A percentile compares a stretch with the other conserved stretches of the same genome.
phyloP scores from a whole-genome alignment of 148 eudicot species.

The Camellia granthamiana region DNA sequence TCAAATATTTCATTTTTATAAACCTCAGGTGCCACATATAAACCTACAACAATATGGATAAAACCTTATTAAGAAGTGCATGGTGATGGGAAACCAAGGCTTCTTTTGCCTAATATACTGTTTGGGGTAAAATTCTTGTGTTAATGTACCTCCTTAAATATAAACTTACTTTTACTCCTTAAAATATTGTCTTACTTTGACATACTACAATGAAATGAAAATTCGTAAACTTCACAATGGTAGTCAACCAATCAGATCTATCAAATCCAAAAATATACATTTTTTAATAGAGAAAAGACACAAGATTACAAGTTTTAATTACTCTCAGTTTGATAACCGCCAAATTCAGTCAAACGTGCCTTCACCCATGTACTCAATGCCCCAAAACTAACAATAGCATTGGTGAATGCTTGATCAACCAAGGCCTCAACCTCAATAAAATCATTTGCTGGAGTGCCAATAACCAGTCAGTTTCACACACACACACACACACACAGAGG shows the following conservation, averaged over 20 bases:
- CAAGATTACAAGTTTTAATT: background rate
- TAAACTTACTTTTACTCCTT: background rate
- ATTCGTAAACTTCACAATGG: background rate
- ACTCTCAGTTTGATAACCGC: background rate
- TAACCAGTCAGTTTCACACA: background rate
- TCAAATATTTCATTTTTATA: constrained; percentile 78
- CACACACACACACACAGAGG: background rate
- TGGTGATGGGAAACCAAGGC: background rate
- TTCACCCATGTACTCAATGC: background rate
- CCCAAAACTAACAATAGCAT: background rate
- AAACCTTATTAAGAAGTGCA: background rate
- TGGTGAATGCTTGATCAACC: background rate
- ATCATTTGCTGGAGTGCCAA: background rate
- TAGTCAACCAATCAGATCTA: background rate
- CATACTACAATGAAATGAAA: background rate
- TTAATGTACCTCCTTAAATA: background rate
- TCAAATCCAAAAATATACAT: background rate
- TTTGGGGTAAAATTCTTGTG: background rate
- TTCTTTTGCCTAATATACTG: constrained; percentile 4
- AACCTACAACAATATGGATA: constrained; percentile 36
- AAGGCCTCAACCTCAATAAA: background rate
- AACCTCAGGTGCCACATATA: constrained; percentile 87
- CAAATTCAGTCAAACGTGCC: background rate
- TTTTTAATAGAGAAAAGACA: background rate
- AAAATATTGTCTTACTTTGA: background rate